A percentile compares a stretch with the other conserved stretches of the same genome.
These are phyloP conservation scores for Mycena belliarum DNA, from an alignment of 768 basidiomycete genomes.

Conservation along the genomic window DNA sequence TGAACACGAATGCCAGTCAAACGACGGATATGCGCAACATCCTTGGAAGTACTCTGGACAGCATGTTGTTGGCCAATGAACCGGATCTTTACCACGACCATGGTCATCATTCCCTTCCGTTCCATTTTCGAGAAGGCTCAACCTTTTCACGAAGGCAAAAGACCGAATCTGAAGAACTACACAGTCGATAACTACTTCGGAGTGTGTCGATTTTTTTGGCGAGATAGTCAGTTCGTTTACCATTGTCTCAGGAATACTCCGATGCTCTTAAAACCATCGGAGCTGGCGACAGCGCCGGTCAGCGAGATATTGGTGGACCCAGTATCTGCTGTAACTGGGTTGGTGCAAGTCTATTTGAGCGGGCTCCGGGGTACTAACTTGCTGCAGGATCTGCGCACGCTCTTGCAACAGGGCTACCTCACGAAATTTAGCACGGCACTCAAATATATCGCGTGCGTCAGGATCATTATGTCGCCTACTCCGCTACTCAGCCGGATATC, in stretches of 20 bases:
- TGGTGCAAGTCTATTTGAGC: slow-evolving; percentile 13
- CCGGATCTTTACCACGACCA: slow-evolving; percentile 61
- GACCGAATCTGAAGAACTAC: slow-evolving; percentile 47
- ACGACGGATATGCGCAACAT: slow-evolving; percentile 37
- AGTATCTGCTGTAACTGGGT: slow-evolving; percentile 57
- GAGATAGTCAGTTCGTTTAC: not conserved
- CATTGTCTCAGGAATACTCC: slow-evolving; percentile 41
- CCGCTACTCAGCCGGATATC: not conserved
- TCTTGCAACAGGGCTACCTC: slow-evolving; percentile 45
- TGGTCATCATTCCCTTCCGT: slow-evolving; percentile 2
- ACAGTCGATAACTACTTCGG: slow-evolving; percentile 46
- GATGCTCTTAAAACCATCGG: slow-evolving; percentile 23
- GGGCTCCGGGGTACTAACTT: no score
- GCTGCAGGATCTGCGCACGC: slow-evolving; percentile 41
- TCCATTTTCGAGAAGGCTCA: not conserved
- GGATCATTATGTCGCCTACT: not conserved
- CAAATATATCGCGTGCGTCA: slow-evolving; percentile 51
- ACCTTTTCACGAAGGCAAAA: slow-evolving; percentile 30
- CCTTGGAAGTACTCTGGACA: slow-evolving; percentile 43
- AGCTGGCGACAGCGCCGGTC: not conserved
- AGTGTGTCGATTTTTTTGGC: slow-evolving; percentile 28
- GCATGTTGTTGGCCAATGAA: slow-evolving; percentile 54
- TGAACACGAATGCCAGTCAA: slow-evolving; percentile 8
- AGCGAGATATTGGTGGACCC: slow-evolving; percentile 43
- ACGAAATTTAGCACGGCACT: slow-evolving; percentile 36